Evolutionary conservation across 2,329 filamentous ascomycete species (phyloP).

Genomic region (Sphaceloma murrayae): DNA sequence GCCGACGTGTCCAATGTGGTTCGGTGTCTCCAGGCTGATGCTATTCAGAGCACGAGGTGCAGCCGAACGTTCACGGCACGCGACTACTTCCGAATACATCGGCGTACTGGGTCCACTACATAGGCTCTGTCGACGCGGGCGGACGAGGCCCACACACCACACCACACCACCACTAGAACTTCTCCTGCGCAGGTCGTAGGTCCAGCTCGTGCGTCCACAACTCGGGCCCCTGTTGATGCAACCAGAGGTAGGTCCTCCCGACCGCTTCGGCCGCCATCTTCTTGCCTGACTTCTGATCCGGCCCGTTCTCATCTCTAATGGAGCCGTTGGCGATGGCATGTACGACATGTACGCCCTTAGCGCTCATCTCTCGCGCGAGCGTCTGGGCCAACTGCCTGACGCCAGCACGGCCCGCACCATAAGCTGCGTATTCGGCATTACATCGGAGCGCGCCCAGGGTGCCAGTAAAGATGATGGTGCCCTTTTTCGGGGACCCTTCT

Average conservation of each 20-base stretch:
- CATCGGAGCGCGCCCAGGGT: slow-evolving; percentile 44
- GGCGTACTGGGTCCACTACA: no score
- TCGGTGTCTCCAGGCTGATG: no score
- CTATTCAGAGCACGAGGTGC: no score
- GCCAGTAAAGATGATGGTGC: slow-evolving; percentile 49
- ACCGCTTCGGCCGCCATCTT: slow-evolving; percentile 51
- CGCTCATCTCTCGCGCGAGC: slow-evolving; percentile 47
- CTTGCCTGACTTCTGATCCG: slow-evolving; percentile 42
- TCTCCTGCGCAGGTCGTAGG: slow-evolving; percentile 42
- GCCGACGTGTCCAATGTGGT: no score
- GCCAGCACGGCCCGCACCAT: slow-evolving; percentile 44
- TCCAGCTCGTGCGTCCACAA: slow-evolving; percentile 46
- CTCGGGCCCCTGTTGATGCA: slow-evolving; percentile 40
- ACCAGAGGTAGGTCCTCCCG: slow-evolving; percentile 47
- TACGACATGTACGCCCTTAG: slow-evolving; percentile 49
- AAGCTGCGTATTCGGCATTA: slow-evolving; percentile 46
- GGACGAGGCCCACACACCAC: not conserved
- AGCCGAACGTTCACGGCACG: no score
- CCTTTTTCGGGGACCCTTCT: slow-evolving; percentile 44
- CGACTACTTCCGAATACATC: no score
- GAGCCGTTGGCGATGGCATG: slow-evolving; percentile 50
- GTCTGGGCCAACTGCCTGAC: slow-evolving; percentile 48
- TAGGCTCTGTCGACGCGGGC: not conserved
- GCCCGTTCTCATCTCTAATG: slow-evolving; percentile 43
- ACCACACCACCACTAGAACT: slow-evolving; percentile 31